A percentile compares a stretch with the other conserved stretches of the same genome.
Conservation (phyloP, 805 yeast genomes). For the Clavispora santaluciae region DNA sequence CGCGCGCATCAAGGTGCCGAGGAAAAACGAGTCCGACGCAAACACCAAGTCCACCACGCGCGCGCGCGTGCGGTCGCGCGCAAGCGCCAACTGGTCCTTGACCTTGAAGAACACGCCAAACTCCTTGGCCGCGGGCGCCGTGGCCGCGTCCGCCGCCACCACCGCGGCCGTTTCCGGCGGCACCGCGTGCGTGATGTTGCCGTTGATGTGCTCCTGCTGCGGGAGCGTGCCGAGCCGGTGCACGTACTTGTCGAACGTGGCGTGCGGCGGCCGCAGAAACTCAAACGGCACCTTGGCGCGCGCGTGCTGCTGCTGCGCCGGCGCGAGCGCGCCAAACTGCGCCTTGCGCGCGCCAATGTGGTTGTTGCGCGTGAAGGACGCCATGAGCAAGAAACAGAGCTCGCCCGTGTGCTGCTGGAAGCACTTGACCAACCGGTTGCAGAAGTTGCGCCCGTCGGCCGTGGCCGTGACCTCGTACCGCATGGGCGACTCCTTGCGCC, state of each 20-base stretch:
- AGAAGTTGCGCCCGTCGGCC: constrained; percentile 22
- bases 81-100: constrained; percentile 22
- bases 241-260: constrained; percentile 16
- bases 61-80: constrained; percentile 17
- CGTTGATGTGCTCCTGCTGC: constrained; percentile 24
- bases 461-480: constrained; percentile 21
- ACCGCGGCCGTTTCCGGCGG: constrained; percentile 18
- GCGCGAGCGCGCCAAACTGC: constrained; percentile 9
- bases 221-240: constrained; percentile 11
- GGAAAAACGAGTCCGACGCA: constrained; percentile 28
- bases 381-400: constrained; percentile 20
- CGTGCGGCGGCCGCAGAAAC: constrained; percentile 18
- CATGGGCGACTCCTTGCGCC: constrained; percentile 16
- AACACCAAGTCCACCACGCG: constrained; percentile 20
- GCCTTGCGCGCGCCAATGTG: constrained; percentile 6
- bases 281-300: constrained; percentile 17
- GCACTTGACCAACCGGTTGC: constrained; percentile 21
- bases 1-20: constrained; percentile 24
- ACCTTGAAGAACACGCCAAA: constrained; percentile 29
- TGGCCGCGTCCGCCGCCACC: constrained; percentile 5
- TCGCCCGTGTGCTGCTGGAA: constrained; percentile 16
- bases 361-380: constrained; percentile 22
- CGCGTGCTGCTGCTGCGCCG: constrained; percentile 10
- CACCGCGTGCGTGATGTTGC: constrained; percentile 23
- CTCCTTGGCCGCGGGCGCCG: constrained; percentile 18